Evolutionary conservation across 371 early-diverging fungal species (phyloP).

Genomic region (Lichtheimia hyalospora): DNA sequence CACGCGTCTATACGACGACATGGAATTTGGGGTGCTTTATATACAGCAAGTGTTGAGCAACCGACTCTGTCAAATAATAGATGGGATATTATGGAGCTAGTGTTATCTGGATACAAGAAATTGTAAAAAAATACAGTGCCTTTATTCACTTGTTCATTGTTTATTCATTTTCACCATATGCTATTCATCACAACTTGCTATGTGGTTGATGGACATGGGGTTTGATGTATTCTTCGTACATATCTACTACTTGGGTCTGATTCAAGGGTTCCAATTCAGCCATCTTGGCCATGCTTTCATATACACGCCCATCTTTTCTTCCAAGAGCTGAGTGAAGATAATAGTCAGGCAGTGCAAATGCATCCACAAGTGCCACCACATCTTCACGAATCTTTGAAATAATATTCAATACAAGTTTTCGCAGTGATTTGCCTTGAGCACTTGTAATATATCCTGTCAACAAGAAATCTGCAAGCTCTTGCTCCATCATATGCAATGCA

Average conservation of each 20-base stretch:
- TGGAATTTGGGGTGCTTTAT: too few relatives aligned
- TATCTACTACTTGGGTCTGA: conserved; percentile 51
- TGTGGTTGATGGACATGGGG: conserved; percentile 32
- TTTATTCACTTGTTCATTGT: too few relatives aligned
- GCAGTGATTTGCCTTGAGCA: conserved; percentile 50
- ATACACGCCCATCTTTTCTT: conserved; percentile 73
- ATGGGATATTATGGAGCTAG: too few relatives aligned
- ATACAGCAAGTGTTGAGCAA: too few relatives aligned
- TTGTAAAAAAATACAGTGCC: too few relatives aligned
- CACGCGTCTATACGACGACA: too few relatives aligned
- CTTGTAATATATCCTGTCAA: conserved; percentile 45
- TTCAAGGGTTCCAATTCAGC: conserved; percentile 72
- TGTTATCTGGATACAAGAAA: too few relatives aligned
- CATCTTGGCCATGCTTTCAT: conserved; percentile 67
- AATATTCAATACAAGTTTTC: conserved; percentile 42
- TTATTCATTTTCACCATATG: too few relatives aligned
- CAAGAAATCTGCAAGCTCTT: conserved; percentile 66
- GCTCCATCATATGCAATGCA: conserved; percentile 64
- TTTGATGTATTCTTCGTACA: conserved; percentile 58
- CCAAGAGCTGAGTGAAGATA: conserved; percentile 78
- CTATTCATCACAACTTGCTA: too few relatives aligned
- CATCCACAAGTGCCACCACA: conserved; percentile 73
- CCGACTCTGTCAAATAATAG: too few relatives aligned
- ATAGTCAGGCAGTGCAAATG: conserved; percentile 76
- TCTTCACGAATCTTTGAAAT: conserved; percentile 66